Conservation (phyloP, 805 yeast genomes). For the Wickerhamia fluorescens region DNA sequence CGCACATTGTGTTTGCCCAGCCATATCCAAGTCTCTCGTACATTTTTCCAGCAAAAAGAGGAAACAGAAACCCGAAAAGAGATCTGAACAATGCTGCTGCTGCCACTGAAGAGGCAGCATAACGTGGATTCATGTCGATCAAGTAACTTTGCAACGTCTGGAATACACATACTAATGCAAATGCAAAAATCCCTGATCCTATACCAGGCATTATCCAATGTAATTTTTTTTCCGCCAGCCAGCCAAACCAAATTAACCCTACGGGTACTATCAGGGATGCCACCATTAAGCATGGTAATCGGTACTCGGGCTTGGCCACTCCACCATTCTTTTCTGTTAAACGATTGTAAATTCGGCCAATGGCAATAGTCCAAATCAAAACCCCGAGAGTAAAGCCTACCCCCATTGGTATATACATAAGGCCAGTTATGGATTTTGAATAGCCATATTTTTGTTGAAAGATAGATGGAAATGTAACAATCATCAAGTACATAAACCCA, state of each 20-base stretch:
- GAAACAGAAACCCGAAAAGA: conserved; percentile 62
- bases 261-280: conserved; percentile 48
- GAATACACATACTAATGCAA: conserved; percentile 56
- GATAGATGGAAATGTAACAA: conserved; percentile 52
- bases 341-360: conserved; percentile 33
- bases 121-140: conserved; percentile 63
- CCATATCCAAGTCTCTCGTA: conserved; percentile 54
- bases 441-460: conserved; percentile 43
- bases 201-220: conserved; percentile 60
- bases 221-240: conserved; percentile 53
- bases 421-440: conserved; percentile 43
- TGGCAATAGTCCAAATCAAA: conserved; percentile 38
- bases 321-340: conserved; percentile 41
- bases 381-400: conserved; percentile 49
- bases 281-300: conserved; percentile 45
- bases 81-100: conserved; percentile 67
- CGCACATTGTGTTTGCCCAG: conserved; percentile 66
- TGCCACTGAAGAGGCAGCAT: conserved; percentile 63
- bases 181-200: conserved; percentile 55
- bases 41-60: conserved; percentile 55
- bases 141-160: conserved; percentile 62
- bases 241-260: conserved; percentile 65
- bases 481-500: conserved; percentile 59
- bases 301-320: conserved; percentile 52
- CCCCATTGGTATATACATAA: conserved; percentile 53